Evolutionary conservation across 2,329 filamentous ascomycete genomes (phyloP), one percentile per base, ranked within the genome.

Genomic region (Exophiala oligosperma): DNA sequence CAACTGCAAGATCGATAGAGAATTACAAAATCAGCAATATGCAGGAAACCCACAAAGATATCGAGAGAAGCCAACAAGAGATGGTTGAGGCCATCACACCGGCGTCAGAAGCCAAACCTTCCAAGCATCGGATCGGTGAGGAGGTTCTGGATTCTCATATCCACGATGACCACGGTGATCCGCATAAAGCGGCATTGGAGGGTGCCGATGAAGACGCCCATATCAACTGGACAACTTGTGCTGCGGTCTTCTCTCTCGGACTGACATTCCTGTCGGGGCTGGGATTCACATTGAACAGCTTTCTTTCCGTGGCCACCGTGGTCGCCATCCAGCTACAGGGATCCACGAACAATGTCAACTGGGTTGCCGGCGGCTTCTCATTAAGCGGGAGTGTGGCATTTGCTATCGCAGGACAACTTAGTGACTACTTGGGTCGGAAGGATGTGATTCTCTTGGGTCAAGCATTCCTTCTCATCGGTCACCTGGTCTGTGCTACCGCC

Each of bases 401-500:
- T 24, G 49, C 49, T 32, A 9, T 51, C 23, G 49, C 49, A 12
- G 49, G 49, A 14, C 9, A 23, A 38, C 23, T 51, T 23, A 51
- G 49, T 23, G 49, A 51, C 49, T 51, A 51, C 49, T 32, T 51
- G 8, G 49, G 49, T 38, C 49, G 49, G 38, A 51, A 51, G 21
- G 49, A 51, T 23, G 28, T 51, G 9, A 40, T 51, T 35, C 28
- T 51, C 28, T 6, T 23, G 1, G 14, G 71, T 32, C 62, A 62
- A n/a, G 21, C 61, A 7, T 54, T 76, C 1, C 69, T 67, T 9
- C 64, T 76, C 17, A 61, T 77, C 48, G 73, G 74, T 4, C 66
- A 67, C 54, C 71, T 76, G 49, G 66, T 76, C 41, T 68, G 70
- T 51, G 72, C 71, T 5, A 71, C 69, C 5, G 73, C 73, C 1